Evolutionary conservation across 2,329 filamentous ascomycete species (phyloP).

Genomic region (Fusarium dimerum): DNA sequence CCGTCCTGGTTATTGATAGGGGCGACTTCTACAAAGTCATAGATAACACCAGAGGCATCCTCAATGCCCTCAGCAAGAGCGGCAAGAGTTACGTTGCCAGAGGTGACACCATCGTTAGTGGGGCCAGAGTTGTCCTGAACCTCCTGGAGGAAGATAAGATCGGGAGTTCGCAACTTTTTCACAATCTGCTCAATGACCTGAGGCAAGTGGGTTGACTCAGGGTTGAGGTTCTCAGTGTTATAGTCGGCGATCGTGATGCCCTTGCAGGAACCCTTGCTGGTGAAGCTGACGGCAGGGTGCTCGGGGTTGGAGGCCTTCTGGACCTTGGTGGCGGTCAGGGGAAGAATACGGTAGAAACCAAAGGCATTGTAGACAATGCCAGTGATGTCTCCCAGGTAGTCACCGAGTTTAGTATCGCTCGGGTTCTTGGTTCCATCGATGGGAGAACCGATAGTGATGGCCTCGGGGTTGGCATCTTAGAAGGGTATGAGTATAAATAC

Average conservation of each 20-base stretch:
- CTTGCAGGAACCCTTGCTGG: constrained; percentile 56
- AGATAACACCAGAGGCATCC: constrained; percentile 50
- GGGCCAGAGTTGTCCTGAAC: constrained; percentile 67
- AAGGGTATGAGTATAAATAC: constrained; percentile 3
- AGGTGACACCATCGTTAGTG: constrained; percentile 58
- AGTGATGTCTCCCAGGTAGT: constrained; percentile 64
- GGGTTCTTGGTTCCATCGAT: constrained; percentile 66
- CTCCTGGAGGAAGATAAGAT: constrained; percentile 70
- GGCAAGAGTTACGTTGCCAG: constrained; percentile 59
- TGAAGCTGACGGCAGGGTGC: constrained; percentile 53
- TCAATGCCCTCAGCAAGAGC: constrained; percentile 56
- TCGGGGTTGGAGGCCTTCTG: constrained; percentile 46
- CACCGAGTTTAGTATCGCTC: constrained; percentile 61
- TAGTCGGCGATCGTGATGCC: constrained; percentile 66
- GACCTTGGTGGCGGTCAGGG: constrained; percentile 57
- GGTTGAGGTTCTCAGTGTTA: constrained; percentile 69
- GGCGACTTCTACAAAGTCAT: constrained; percentile 60
- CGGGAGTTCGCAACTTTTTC: constrained; percentile 61
- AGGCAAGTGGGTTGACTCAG: constrained; percentile 56
- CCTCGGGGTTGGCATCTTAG: constrained; percentile 67
- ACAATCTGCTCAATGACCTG: constrained; percentile 66
- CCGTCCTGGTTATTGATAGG: constrained; percentile 64
- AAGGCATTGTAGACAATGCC: constrained; percentile 67
- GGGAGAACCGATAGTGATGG: constrained; percentile 64
- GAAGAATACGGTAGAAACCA: constrained; percentile 70